phyloP scores from a whole-genome alignment of 371 early-diverging fungal genomes.

The Gilbertella persicaria region DNA sequence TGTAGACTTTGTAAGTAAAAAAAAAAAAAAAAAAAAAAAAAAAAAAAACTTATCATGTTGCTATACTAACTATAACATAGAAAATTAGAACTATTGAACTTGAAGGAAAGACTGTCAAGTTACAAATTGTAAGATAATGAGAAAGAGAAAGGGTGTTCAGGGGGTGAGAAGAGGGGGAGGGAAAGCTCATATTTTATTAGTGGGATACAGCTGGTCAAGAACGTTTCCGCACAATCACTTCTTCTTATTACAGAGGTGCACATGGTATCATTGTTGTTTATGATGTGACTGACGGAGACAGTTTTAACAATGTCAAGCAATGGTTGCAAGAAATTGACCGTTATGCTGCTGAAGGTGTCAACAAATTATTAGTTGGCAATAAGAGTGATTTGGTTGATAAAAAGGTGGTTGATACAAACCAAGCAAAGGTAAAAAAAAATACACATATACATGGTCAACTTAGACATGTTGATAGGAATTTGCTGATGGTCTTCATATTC shows the following conservation, averaged over 20 bases:
- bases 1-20: constrained; percentile 88
- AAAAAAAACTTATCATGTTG: no score
- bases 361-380: constrained; percentile 98
- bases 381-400: constrained; percentile 96
- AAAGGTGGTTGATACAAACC: constrained; percentile 78
- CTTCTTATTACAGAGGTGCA: constrained; percentile 98
- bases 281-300: constrained; percentile 96
- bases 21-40: no score
- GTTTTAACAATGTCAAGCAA: constrained; percentile 88
- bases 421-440: constrained; percentile 56
- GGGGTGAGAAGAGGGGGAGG: not conserved
- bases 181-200: constrained; percentile 19
- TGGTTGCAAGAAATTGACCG: constrained; percentile 98
- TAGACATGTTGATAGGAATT: no score
- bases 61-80: constrained; percentile 43
- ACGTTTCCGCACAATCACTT: constrained; percentile 98
- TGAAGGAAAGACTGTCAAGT: constrained; percentile 97
- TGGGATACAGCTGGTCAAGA: constrained; percentile 99
- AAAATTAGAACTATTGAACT: constrained; percentile 99
- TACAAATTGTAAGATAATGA: constrained; percentile 84
- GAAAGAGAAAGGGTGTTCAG: no score
- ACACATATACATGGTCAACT: no score
- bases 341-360: constrained; percentile 69
- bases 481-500: constrained; percentile 82
- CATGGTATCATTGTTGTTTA: constrained; percentile 99